These are phyloP conservation scores for Chimonanthus salicifolius DNA, from an alignment of 164 flowering plant genomes.

Conservation along the genomic window DNA sequence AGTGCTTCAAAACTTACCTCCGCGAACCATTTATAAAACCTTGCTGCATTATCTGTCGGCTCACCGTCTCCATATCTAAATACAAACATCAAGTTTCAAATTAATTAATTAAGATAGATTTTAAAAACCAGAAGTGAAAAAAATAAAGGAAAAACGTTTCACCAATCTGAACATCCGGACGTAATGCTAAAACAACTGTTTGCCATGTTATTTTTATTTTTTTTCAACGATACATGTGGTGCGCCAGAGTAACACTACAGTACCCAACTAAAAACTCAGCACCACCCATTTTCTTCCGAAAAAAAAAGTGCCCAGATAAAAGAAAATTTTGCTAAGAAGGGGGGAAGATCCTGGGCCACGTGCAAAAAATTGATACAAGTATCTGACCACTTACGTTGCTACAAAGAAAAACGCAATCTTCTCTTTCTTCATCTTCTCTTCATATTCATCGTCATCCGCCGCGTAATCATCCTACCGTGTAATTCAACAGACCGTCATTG, in stretches of 20 bases:
- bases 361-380: too few species aligned
- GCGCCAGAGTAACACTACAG: too few species aligned
- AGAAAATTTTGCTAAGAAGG: too few species aligned
- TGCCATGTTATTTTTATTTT: too few species aligned
- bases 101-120: background rate
- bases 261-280: too few species aligned
- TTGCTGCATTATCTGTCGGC: slow-evolving; percentile 17
- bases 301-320: too few species aligned
- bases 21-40: slow-evolving; percentile 25
- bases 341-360: background rate
- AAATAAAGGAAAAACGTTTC: background rate
- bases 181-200: too few species aligned
- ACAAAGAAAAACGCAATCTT: slow-evolving; percentile 64
- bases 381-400: slow-evolving; percentile 64
- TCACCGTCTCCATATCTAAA: slow-evolving; percentile 27
- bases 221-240: too few species aligned
- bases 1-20: slow-evolving; percentile 42
- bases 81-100: background rate
- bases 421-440: slow-evolving; percentile 76
- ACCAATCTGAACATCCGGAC: background rate
- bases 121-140: background rate
- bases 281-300: too few species aligned
- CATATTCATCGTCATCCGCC: slow-evolving; percentile 79
- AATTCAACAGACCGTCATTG: slow-evolving; percentile 5
- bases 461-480: slow-evolving; percentile 84